Base-by-base conservation (phyloP, 1,284 basidiomycete genomes). In the Pyrrhoderma lamaoense region DNA sequence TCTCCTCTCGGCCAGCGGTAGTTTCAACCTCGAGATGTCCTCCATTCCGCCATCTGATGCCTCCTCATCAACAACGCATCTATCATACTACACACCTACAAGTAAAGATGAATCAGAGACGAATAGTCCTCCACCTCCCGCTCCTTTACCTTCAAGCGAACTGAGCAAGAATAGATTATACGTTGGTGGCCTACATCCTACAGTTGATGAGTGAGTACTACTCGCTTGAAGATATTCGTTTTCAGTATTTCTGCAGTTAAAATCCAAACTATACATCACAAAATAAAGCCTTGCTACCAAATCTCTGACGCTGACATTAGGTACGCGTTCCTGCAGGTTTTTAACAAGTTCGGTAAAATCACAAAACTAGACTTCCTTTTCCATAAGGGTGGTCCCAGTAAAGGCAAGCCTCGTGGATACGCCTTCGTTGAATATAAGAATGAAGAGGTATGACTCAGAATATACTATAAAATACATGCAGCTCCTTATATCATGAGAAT, bases 321-420 rank as follows among this genome's bases (percentile, higher is more conserved):
- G 68, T 90, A 92, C 67, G 75, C 89, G 5, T 76, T 98, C 31
- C 78, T 97, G 19, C 88, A 94, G 65, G 69, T 93, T 31, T 97
- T 97, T 67, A 79, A 83, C 40, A 93, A 89, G 67, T 93, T 85
- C 62, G 95, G 95, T 56, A 93, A 89, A 67, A 79, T 98, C 55
- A 79, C 89, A 37, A 92, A 93, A 60, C 79, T 97, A 53, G 95
- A 99, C 67, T 95, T 86, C 65, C 76, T 98, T 60, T 96, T 95
- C 64, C 94, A 99, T 76, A 97, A 95, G 70, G 74, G 83, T 0
- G 95, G 95, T 0, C 76, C 85, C 3, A 70, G 85, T 60, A 92
- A 86, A 65, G 95, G 95, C 11, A 95, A 92, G 65, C 93, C 95
- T 1, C 74, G 93, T 16, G 95, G 95, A 2, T 99, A 94, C 66